Conservation (phyloP, 192 early-diverging fungal species). For the Spizellomyces punctatus region DNA sequence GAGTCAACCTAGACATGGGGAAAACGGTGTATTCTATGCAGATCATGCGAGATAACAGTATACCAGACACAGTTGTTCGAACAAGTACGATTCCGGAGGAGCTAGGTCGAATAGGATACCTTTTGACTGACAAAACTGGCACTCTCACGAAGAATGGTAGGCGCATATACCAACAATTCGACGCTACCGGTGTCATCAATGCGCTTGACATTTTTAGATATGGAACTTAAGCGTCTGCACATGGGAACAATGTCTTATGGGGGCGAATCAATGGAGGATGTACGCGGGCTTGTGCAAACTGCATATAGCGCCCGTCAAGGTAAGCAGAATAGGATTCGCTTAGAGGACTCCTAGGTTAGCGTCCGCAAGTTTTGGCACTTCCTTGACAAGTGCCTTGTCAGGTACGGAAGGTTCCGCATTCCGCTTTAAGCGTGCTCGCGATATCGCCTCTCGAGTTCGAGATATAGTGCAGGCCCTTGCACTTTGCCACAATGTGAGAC, state of each 20-base stretch:
- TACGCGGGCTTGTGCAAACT: slow-evolving; percentile 66
- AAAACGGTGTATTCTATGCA: slow-evolving; percentile 89
- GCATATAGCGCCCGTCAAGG: slow-evolving; percentile 21
- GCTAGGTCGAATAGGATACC: slow-evolving; percentile 89
- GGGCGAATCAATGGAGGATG: slow-evolving; percentile 87
- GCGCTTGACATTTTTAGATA: slow-evolving; percentile 53
- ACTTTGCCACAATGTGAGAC: slow-evolving; percentile 86
- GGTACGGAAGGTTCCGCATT: slow-evolving; percentile 23
- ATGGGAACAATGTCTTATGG: slow-evolving; percentile 96
- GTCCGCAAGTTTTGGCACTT: too few relatives aligned
- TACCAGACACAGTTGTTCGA: slow-evolving; percentile 84
- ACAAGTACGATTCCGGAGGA: slow-evolving; percentile 96
- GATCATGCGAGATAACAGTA: slow-evolving; percentile 86
- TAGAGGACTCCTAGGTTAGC: too few relatives aligned
- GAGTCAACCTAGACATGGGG: slow-evolving; percentile 96
- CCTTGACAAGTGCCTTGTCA: too few relatives aligned
- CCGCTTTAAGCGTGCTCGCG: slow-evolving; percentile 66
- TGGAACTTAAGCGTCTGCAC: slow-evolving; percentile 93
- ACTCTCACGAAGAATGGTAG: slow-evolving; percentile 91
- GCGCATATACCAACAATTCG: background rate
- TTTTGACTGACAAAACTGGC: slow-evolving; percentile 94
- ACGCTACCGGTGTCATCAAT: too few relatives aligned
- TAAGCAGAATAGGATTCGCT: too few relatives aligned
- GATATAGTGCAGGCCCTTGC: slow-evolving; percentile 90
- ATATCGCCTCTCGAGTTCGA: slow-evolving; percentile 79